These are phyloP conservation scores for Phialophora chinensis DNA, from an alignment of 2,329 filamentous ascomycete genomes.

Conservation along the genomic window DNA sequence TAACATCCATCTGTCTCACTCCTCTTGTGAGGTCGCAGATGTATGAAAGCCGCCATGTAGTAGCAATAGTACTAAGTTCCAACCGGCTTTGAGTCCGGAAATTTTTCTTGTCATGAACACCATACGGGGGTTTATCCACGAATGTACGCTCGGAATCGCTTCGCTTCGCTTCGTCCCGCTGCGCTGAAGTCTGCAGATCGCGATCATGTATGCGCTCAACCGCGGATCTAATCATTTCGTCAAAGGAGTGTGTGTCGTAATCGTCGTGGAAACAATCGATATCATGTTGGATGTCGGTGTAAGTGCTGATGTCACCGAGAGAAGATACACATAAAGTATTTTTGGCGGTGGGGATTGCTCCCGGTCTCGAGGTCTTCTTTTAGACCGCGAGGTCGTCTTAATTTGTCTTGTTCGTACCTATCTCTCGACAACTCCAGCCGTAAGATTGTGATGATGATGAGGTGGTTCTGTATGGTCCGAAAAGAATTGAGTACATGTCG, in stretches of 20 bases:
- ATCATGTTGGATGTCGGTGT: background rate
- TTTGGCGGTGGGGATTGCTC: constrained; percentile 18
- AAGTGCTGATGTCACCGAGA: constrained; percentile 7
- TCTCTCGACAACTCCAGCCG: constrained; percentile 18
- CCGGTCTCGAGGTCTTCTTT: constrained; percentile 4
- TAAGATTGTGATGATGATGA: background rate
- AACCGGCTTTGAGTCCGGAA: background rate
- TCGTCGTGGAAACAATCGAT: constrained; percentile 10
- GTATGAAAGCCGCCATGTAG: constrained; percentile 24
- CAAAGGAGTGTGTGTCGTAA: constrained; percentile 10
- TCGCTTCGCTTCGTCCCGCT: constrained; percentile 1
- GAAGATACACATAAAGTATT: constrained; percentile 5
- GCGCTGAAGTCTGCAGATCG: constrained; percentile 23
- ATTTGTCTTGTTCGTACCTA: background rate
- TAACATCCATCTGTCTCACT: constrained; percentile 16
- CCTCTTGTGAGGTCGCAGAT: constrained; percentile 9
- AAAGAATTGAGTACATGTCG: constrained; percentile 10
- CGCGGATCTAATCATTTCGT: background rate
- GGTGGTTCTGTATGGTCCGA: constrained; percentile 18
- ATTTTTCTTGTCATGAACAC: constrained; percentile 2
- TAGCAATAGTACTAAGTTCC: background rate
- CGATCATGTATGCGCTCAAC: constrained; percentile 10
- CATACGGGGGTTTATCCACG: background rate
- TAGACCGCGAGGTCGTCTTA: constrained; percentile 10
- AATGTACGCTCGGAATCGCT: background rate